Conservation (phyloP, 306 rosid genomes). For the Chamaecrista fasciculata region DNA sequence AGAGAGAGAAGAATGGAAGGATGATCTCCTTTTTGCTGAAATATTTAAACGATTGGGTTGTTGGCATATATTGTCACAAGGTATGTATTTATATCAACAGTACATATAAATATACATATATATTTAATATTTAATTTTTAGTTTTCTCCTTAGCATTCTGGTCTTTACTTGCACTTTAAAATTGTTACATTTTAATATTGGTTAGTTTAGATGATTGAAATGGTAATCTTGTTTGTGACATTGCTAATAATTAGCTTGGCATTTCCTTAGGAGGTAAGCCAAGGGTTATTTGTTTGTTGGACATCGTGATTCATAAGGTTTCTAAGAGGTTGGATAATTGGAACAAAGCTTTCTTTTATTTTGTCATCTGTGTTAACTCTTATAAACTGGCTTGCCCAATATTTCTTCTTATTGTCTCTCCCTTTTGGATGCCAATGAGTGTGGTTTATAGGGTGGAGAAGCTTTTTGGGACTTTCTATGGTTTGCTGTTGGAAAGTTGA, state of each 20-base stretch:
- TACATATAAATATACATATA: not conserved
- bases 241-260: constrained; percentile 7
- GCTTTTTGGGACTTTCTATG: not conserved
- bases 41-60: constrained; percentile 81
- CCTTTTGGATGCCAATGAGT: not conserved
- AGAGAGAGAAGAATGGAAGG: constrained; percentile 88
- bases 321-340: not conserved
- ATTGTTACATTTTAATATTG: constrained; percentile 26
- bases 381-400: not conserved
- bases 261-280: not conserved
- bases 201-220: constrained; percentile 15
- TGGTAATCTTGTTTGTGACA: not conserved
- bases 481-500: not conserved
- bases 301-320: not conserved
- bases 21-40: constrained; percentile 69
- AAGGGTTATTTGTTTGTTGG: not conserved
- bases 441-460: not conserved
- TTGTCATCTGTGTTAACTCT: not conserved
- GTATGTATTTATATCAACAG: constrained; percentile 38
- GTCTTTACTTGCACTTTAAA: constrained; percentile 7
- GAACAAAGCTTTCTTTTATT: not conserved
- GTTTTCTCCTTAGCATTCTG: constrained; percentile 3
- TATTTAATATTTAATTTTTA: constrained; percentile 7
- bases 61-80: constrained; percentile 89
- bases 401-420: not conserved